Evolutionary conservation across 345 rosid species (phyloP).

Genomic region (Aethionema arabicum): DNA sequence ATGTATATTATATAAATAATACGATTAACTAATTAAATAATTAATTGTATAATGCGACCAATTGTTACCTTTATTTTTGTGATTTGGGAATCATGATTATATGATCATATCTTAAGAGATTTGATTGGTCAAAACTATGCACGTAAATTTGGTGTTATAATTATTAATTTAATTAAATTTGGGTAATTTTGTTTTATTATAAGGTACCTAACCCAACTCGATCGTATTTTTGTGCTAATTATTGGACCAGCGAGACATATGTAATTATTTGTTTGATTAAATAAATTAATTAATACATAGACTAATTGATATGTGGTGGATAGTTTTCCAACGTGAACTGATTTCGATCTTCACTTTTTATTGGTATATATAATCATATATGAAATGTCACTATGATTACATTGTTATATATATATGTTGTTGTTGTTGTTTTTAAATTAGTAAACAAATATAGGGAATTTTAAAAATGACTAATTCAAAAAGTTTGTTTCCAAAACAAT

Average conservation of each 20-base stretch:
- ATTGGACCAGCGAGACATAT: slow-evolving; percentile 20
- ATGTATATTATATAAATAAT: neutral
- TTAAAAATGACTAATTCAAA: no score
- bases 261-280: slow-evolving; percentile 1
- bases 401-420: no score
- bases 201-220: slow-evolving; percentile 33
- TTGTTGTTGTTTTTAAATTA: no score
- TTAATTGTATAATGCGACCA: slow-evolving; percentile 28
- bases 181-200: slow-evolving; percentile 19
- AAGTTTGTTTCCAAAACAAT: no score
- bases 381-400: no score
- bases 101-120: slow-evolving; percentile 27
- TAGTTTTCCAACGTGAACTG: slow-evolving; percentile 2
- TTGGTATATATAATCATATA: no score
- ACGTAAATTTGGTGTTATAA: slow-evolving; percentile 28
- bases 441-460: no score
- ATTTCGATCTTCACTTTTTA: no score
- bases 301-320: slow-evolving; percentile 6
- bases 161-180: neutral
- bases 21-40: slow-evolving; percentile 15
- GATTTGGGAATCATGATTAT: slow-evolving; percentile 19
- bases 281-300: neutral
- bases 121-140: slow-evolving; percentile 33
- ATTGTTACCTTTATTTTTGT: slow-evolving; percentile 19
- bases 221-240: slow-evolving; percentile 30